Conservation (phyloP, 2,329 filamentous ascomycete genomes). For the Raffaelea deltoideospora region DNA sequence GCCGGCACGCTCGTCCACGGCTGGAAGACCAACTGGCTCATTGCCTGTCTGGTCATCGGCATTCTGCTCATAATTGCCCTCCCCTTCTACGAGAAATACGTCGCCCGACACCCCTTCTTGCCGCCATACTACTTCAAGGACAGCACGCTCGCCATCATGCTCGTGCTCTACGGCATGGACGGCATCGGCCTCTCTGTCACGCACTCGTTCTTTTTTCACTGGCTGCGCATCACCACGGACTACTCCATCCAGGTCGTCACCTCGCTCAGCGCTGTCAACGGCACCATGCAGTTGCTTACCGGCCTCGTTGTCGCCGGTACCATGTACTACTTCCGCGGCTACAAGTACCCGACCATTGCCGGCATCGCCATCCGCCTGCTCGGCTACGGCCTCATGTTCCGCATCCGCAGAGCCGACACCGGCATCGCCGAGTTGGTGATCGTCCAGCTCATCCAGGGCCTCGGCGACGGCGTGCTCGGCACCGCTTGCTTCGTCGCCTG, state of each 20-base stretch:
- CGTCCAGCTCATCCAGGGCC: conserved; percentile 31
- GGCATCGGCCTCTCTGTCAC: conserved; percentile 4
- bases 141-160: conserved; percentile 23
- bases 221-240: conserved; percentile 4
- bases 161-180: conserved; percentile 19
- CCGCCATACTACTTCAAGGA: conserved; percentile 29
- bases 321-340: conserved; percentile 4
- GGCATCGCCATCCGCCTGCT: conserved; percentile 6
- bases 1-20: conserved; percentile 22
- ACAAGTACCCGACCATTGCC: conserved; percentile 6
- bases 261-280: conserved; percentile 4
- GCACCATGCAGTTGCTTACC: conserved; percentile 4
- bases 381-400: conserved; percentile 24
- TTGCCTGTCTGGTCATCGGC: conserved; percentile 28
- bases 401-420: conserved; percentile 27
- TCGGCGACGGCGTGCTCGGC: conserved; percentile 29
- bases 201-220: conserved; percentile 7
- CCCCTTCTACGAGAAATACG: conserved; percentile 28
- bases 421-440: conserved; percentile 28
- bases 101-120: conserved; percentile 28
- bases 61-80: conserved; percentile 22
- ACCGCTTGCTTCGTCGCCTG: conserved; percentile 26
- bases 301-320: conserved; percentile 5
- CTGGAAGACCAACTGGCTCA: conserved; percentile 30
- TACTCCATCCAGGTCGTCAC: conserved; percentile 3